Conservation (phyloP, 148 eudicot species). For the Pharnaceum exiguum region DNA sequence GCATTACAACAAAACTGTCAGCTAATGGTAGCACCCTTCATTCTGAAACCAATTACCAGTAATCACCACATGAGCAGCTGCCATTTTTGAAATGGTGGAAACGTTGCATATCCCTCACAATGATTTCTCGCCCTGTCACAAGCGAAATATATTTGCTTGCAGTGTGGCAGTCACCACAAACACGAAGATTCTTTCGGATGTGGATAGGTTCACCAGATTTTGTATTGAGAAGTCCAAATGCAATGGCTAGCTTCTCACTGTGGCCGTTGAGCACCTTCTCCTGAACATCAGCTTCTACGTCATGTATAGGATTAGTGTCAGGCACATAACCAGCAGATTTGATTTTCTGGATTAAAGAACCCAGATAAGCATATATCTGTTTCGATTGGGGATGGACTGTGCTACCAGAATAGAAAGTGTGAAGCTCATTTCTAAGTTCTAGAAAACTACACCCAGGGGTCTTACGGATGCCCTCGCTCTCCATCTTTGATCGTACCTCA, state of each 20-base stretch:
- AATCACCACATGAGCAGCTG: conserved; percentile 73
- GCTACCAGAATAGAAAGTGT: conserved; percentile 72
- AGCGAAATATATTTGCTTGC: conserved; percentile 81
- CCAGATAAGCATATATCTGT: conserved; percentile 48
- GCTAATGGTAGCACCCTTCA: neutral
- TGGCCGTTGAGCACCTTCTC: conserved; percentile 61
- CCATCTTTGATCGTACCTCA: conserved; percentile 57
- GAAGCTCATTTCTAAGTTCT: conserved; percentile 60
- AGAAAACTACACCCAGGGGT: conserved; percentile 74
- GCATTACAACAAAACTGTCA: neutral
- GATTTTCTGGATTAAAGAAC: conserved; percentile 42
- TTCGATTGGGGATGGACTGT: conserved; percentile 61
- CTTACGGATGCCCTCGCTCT: conserved; percentile 52
- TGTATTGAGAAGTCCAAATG: conserved; percentile 66
- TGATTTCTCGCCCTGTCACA: conserved; percentile 59
- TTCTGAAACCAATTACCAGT: conserved; percentile 41
- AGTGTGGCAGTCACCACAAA: conserved; percentile 74
- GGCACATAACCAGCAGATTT: conserved; percentile 73
- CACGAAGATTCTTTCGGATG: conserved; percentile 74
- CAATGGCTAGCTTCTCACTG: conserved; percentile 76
- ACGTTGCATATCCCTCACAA: conserved; percentile 78
- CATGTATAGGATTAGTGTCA: conserved; percentile 57
- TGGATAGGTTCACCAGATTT: conserved; percentile 63
- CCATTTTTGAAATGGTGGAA: conserved; percentile 85
- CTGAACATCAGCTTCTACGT: conserved; percentile 64